Evolutionary conservation across 106 monocot species (phyloP).

Genomic region (Hemerocallis citrina): DNA sequence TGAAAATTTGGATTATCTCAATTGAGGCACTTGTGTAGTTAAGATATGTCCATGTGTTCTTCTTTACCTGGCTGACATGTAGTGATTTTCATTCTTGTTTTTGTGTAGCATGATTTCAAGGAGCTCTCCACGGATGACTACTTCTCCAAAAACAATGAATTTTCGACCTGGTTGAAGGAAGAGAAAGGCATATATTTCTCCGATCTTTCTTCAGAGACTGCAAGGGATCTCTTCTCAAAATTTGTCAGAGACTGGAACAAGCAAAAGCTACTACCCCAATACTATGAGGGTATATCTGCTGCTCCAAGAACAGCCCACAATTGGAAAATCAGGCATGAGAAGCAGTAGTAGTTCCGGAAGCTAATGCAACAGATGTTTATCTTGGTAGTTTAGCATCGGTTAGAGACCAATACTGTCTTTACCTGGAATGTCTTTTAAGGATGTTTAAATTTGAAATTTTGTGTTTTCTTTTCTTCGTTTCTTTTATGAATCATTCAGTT

Average conservation of each 20-base stretch:
- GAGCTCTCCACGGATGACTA: constrained; percentile 75
- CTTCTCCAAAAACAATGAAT: constrained; percentile 91
- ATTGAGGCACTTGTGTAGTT: no score
- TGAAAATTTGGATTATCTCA: no score
- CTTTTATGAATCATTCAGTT: not conserved
- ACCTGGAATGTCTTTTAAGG: no score
- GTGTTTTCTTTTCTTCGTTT: no score
- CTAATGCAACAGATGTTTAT: no score
- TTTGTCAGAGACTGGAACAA: constrained; percentile 75
- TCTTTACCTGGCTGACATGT: no score
- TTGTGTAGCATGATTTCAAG: constrained; percentile 22
- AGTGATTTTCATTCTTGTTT: not conserved
- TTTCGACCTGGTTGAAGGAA: constrained; percentile 94
- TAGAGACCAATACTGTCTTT: no score
- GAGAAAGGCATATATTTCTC: constrained; percentile 67
- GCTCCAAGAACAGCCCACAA: constrained; percentile 64
- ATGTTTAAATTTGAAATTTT: no score
- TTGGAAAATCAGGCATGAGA: constrained; percentile 64
- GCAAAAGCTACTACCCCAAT: constrained; percentile 36
- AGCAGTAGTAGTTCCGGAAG: constrained; percentile 6
- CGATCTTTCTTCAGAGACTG: constrained; percentile 66
- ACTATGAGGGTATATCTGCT: constrained; percentile 65
- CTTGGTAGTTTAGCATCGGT: no score
- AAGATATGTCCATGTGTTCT: no score
- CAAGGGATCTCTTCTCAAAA: constrained; percentile 51